Conservation (phyloP, 176 grass and related monocot species). For the Calamus simplicifolius region DNA sequence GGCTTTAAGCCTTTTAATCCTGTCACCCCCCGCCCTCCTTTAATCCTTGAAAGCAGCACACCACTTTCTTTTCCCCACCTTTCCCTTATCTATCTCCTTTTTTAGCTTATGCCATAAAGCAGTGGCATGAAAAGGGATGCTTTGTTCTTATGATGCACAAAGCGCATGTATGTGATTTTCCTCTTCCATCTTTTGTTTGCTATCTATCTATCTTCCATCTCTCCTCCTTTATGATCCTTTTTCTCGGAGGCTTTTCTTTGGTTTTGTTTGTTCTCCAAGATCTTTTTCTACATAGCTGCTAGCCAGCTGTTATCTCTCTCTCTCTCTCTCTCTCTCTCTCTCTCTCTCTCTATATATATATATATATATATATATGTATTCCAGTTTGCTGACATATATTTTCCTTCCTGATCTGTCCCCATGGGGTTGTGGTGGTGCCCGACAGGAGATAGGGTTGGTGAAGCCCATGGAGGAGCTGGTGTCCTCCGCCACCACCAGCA, state of each 20-base stretch:
- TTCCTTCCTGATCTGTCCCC: conserved; percentile 17
- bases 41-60: conserved; percentile 75
- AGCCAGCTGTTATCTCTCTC: background rate
- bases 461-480: conserved; percentile 85
- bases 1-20: conserved; percentile 73
- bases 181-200: conserved; percentile 55
- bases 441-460: conserved; percentile 56
- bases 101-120: too few relatives aligned
- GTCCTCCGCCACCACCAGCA: conserved; percentile 22
- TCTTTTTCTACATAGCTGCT: too few relatives aligned
- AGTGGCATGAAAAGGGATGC: conserved; percentile 55
- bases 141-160: conserved; percentile 35
- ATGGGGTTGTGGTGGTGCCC: conserved; percentile 20
- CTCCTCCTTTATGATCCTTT: conserved; percentile 33
- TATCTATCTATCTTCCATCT: conserved; percentile 40
- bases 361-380: background rate
- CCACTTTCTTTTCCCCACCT: conserved; percentile 51
- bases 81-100: conserved; percentile 49
- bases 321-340: too few relatives aligned
- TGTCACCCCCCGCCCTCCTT: conserved; percentile 44
- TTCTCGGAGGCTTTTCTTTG: conserved; percentile 66
- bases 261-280: conserved; percentile 24
- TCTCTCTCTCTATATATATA: too few relatives aligned
- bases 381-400: conserved; percentile 24
- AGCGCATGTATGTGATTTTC: conserved; percentile 13